These are phyloP conservation scores for Dactylis glomerata DNA, from an alignment of 176 grass and related monocot species.

Conservation along the genomic window DNA sequence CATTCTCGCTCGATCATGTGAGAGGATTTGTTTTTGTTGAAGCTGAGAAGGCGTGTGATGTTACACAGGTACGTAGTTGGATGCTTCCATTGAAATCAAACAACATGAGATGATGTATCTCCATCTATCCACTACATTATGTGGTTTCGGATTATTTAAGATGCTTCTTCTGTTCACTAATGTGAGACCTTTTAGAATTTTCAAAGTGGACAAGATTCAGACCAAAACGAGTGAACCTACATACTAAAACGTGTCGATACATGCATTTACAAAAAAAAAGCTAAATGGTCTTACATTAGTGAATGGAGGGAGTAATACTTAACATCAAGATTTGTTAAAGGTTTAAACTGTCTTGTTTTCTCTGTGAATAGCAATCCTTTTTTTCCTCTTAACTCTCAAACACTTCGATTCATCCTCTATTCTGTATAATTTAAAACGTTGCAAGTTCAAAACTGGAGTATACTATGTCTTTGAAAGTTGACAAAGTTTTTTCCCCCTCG, in stretches of 20 bases:
- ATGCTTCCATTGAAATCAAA: not conserved
- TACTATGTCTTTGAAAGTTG: not conserved
- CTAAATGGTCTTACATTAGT: too few species aligned
- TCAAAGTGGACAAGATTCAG: too few species aligned
- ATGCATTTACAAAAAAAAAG: too few species aligned
- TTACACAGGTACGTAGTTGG: slow-evolving; percentile 68
- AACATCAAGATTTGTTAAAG: slow-evolving; percentile 16
- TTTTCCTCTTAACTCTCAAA: not conserved
- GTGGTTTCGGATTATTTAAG: not conserved
- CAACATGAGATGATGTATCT: not conserved
- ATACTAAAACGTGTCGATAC: too few species aligned
- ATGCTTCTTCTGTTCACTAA: too few species aligned
- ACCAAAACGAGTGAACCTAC: too few species aligned
- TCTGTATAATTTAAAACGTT: not conserved
- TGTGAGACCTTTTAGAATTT: too few species aligned
- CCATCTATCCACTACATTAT: slow-evolving; percentile 8
- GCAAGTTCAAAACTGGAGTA: slow-evolving; percentile 5
- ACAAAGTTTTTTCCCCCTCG: not conserved
- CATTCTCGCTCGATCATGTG: slow-evolving; percentile 89
- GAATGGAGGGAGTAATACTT: not conserved
- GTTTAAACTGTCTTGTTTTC: slow-evolving; percentile 15
- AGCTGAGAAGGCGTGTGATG: slow-evolving; percentile 87
- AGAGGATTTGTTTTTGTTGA: slow-evolving; percentile 94
- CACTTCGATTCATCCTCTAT: not conserved
- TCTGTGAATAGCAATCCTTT: not conserved